These are phyloP conservation scores for Penicillium atrosanguineum DNA, from an alignment of 495 filamentous ascomycete species.

Conservation along the genomic window DNA sequence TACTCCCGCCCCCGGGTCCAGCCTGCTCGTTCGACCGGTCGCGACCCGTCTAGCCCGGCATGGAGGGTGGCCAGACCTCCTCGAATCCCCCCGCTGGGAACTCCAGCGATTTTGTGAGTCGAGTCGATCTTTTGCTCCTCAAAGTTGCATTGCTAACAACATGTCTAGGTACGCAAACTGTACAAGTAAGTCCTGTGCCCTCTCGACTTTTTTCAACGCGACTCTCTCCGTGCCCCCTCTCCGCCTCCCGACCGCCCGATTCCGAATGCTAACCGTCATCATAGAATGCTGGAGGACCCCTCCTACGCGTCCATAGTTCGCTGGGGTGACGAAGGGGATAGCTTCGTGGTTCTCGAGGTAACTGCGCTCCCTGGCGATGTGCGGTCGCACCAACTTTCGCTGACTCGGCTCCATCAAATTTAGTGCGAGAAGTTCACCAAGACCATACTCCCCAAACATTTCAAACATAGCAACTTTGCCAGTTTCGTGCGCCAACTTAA, in stretches of 20 bases:
- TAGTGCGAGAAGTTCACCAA: constrained; percentile 99
- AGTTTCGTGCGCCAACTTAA: constrained; percentile 98
- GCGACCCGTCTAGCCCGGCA: constrained; percentile 50
- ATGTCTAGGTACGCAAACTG: constrained; percentile 85
- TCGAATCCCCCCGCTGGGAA: constrained; percentile 57
- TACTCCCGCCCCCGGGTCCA: constrained; percentile 16
- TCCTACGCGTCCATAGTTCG: constrained; percentile 89
- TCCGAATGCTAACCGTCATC: constrained; percentile 8
- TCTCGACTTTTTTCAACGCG: constrained; percentile 1
- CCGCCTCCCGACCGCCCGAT: constrained; percentile 5
- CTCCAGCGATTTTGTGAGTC: constrained; percentile 78
- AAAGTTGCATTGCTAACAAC: constrained; percentile 24
- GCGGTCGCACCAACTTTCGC: constrained; percentile 4
- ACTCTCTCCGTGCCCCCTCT: constrained; percentile 3
- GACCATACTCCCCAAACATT: constrained; percentile 94
- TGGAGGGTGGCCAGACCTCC: constrained; percentile 53
- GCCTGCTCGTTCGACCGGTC: constrained; percentile 46
- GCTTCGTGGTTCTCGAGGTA: constrained; percentile 97
- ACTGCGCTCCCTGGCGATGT: constrained; percentile 14
- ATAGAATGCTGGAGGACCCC: constrained; percentile 95
- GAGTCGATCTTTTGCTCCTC: constrained; percentile 1
- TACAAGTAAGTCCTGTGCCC: constrained; percentile 73
- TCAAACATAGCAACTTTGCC: constrained; percentile 99
- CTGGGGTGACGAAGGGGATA: constrained; percentile 93
- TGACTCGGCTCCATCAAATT: constrained; percentile 7